Evolutionary conservation across 192 early-diverging fungal species (phyloP).

Genomic region (Kickxella alabastrina): DNA sequence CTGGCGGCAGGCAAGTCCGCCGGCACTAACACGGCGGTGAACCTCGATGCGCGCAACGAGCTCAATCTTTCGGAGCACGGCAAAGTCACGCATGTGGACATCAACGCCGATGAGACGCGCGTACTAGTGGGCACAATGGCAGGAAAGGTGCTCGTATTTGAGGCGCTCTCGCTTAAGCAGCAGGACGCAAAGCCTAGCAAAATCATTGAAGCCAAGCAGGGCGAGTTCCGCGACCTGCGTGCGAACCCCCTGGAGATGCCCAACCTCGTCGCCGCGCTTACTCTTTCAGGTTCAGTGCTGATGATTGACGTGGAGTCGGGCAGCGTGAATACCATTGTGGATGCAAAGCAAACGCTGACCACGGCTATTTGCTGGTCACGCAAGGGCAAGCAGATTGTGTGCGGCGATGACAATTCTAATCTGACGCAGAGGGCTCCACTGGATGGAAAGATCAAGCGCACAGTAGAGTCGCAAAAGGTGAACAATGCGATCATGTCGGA

Average conservation of each 20-base stretch:
- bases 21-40: conserved; percentile 37
- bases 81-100: conserved; percentile 30
- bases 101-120: conserved; percentile 23
- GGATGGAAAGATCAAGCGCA: conserved; percentile 57
- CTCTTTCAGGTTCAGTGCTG: conserved; percentile 32
- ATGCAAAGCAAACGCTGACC: conserved; percentile 8
- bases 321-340: conserved; percentile 26
- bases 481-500: conserved; percentile 21
- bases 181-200: conserved; percentile 36
- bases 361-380: conserved; percentile 77
- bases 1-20: conserved; percentile 23
- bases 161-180: conserved; percentile 21
- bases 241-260: conserved; percentile 58
- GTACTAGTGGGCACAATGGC: conserved; percentile 22
- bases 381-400: conserved; percentile 87
- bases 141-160: conserved; percentile 20
- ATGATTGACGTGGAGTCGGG: conserved; percentile 42
- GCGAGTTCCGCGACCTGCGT: conserved; percentile 60
- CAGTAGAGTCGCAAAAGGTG: conserved; percentile 45
- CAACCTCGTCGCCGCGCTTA: conserved; percentile 53
- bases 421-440: conserved; percentile 62
- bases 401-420: conserved; percentile 58
- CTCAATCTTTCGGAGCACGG: conserved; percentile 37
- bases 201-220: conserved; percentile 32
- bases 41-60: conserved; percentile 21